These are phyloP conservation scores for Globisporangium solare DNA, from an alignment of 352 stramenopile genomes.

Conservation along the genomic window DNA sequence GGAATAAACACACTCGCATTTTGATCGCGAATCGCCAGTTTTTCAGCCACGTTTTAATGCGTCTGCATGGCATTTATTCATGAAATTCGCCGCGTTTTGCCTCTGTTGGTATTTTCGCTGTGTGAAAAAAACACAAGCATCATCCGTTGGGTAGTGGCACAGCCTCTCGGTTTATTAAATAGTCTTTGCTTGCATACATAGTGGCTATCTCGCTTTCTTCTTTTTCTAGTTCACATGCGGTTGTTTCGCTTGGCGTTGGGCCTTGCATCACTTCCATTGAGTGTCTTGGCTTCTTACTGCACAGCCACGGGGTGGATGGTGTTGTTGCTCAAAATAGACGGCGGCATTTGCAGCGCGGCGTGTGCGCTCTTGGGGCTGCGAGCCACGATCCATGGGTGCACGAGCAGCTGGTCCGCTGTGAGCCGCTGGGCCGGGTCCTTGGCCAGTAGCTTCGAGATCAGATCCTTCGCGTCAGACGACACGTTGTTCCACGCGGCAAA, in stretches of 20 bases:
- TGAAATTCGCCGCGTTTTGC: no score
- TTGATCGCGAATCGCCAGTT: no score
- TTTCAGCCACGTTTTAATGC: no score
- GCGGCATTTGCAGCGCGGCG: slow-evolving; percentile 10
- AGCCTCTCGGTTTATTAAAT: neutral
- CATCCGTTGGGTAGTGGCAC: no score
- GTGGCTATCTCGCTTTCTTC: neutral
- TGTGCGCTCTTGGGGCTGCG: slow-evolving; percentile 4
- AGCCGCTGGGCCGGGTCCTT: slow-evolving; percentile 81
- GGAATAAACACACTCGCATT: no score
- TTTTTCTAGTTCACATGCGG: neutral
- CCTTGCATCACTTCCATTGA: neutral
- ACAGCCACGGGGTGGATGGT: slow-evolving; percentile 4
- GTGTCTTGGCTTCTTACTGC: neutral
- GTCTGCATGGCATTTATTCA: no score
- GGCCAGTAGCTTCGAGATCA: slow-evolving; percentile 84
- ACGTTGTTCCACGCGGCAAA: slow-evolving; percentile 60
- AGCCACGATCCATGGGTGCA: slow-evolving; percentile 86
- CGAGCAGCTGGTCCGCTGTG: slow-evolving; percentile 86
- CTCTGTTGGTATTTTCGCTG: no score
- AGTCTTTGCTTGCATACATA: neutral
- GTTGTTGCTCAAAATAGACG: slow-evolving; percentile 3
- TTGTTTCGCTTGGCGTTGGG: no score
- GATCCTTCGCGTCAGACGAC: slow-evolving; percentile 85
- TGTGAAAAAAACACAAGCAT: no score